phyloP scores from a whole-genome alignment of 495 filamentous ascomycete species.

The Talaromyces ruber region DNA sequence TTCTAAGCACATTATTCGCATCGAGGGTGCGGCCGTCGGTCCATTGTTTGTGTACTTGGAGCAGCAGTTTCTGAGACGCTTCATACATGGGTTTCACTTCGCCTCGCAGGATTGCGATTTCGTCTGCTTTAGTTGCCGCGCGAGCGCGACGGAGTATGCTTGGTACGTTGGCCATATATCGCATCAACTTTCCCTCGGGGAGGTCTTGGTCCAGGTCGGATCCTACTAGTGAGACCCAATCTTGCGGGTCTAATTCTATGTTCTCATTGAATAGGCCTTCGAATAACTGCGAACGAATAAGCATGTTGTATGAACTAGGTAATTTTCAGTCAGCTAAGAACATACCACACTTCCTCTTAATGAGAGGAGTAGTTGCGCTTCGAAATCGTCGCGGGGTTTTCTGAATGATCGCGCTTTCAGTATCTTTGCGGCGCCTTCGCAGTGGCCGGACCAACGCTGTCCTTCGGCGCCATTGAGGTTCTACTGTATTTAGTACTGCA shows the following conservation, averaged over 20 bases:
- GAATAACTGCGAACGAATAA: slow-evolving; percentile 22
- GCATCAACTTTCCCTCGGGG: slow-evolving; percentile 24
- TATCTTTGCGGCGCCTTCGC: slow-evolving; percentile 30
- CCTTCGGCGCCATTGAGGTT: slow-evolving; percentile 14
- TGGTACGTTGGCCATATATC: slow-evolving; percentile 19
- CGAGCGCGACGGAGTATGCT: slow-evolving; percentile 18
- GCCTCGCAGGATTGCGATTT: slow-evolving; percentile 7
- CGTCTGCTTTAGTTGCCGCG: slow-evolving; percentile 1
- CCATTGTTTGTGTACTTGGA: slow-evolving; percentile 8
- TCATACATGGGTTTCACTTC: slow-evolving; percentile 21
- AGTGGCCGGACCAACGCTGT: slow-evolving; percentile 23
- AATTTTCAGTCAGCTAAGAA: neutral
- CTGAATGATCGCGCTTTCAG: slow-evolving; percentile 26
- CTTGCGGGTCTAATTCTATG: slow-evolving; percentile 23
- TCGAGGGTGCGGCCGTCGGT: neutral
- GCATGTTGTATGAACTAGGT: neutral
- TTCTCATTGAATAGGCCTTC: slow-evolving; percentile 30
- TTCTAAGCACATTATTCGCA: neutral
- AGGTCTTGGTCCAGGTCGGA: slow-evolving; percentile 17
- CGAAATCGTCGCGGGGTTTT: slow-evolving; percentile 27
- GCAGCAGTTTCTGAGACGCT: slow-evolving; percentile 14
- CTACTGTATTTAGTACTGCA: slow-evolving; percentile 11
- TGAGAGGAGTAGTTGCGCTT: slow-evolving; percentile 25
- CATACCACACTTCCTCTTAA: slow-evolving; percentile 33
- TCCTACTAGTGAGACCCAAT: slow-evolving; percentile 28